These are phyloP conservation scores for Dictyostelium discoideum DNA, from an alignment of 78 protist species.

Conservation along the genomic window DNA sequence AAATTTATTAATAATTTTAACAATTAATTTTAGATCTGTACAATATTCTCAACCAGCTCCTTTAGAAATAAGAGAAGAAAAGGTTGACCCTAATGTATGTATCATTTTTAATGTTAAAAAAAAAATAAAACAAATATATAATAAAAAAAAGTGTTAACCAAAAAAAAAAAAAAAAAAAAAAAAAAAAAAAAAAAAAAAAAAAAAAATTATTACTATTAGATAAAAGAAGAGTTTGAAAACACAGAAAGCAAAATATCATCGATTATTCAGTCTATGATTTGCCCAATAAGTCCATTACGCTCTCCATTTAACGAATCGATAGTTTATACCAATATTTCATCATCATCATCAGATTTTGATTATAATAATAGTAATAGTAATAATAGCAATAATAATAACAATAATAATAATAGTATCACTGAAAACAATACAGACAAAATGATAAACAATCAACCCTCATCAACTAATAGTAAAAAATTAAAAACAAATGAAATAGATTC, in stretches of 20 bases:
- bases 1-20: not conserved
- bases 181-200: not conserved
- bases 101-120: not conserved
- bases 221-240: not conserved
- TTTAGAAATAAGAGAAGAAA: not conserved
- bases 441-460: not conserved
- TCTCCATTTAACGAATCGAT: conserved; percentile 5
- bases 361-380: not conserved
- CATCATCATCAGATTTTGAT: not conserved
- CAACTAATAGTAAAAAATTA: not conserved
- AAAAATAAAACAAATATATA: not conserved
- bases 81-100: not conserved
- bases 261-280: conserved; percentile 3
- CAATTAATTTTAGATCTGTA: not conserved
- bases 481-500: not conserved
- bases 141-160: not conserved
- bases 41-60: not conserved
- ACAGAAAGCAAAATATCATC: not conserved
- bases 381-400: not conserved
- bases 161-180: not conserved
- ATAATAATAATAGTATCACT: not conserved
- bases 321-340: not conserved
- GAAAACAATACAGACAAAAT: not conserved
- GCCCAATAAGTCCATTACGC: not conserved
- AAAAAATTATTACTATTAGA: not conserved